Conservation (phyloP, 1,284 basidiomycete species). For the Pterulicium gracile region DNA sequence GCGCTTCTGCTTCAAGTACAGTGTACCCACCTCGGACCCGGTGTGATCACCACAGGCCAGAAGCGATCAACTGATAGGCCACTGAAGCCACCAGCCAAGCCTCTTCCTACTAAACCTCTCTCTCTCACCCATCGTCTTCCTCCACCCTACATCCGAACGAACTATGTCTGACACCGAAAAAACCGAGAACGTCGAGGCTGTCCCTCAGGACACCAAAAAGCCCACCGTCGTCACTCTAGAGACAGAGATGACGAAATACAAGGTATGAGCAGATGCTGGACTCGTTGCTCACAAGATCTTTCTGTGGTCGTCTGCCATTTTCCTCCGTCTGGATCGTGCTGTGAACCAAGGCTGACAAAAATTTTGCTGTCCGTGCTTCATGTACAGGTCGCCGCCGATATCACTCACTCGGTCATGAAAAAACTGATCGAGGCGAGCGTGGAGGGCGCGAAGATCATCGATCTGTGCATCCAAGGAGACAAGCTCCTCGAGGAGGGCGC, state of each 20-base stretch:
- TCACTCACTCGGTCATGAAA: conserved; percentile 80
- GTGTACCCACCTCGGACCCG: no score
- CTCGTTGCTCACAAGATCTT: neutral
- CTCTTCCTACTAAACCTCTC: no score
- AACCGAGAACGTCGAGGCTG: conserved; percentile 4
- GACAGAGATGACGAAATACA: conserved; percentile 1
- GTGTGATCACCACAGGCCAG: no score
- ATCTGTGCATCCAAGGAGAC: conserved; percentile 89
- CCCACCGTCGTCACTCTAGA: neutral
- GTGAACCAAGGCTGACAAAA: neutral
- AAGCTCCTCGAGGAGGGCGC: conserved; percentile 84
- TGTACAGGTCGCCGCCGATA: conserved; percentile 76
- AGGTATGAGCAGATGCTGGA: neutral
- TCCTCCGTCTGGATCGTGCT: neutral
- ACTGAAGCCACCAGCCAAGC: neutral
- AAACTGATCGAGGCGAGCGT: conserved; percentile 68
- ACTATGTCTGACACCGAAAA: neutral
- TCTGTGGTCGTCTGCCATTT: neutral
- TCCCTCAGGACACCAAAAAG: neutral
- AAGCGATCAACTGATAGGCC: neutral
- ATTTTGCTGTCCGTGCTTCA: neutral
- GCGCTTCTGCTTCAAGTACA: no score
- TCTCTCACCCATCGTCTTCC: neutral
- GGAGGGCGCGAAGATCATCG: conserved; percentile 82
- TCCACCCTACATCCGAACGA: neutral